Evolutionary conservation across 768 basidiomycete species (phyloP).

Genomic region (Sutorius australiensis): DNA sequence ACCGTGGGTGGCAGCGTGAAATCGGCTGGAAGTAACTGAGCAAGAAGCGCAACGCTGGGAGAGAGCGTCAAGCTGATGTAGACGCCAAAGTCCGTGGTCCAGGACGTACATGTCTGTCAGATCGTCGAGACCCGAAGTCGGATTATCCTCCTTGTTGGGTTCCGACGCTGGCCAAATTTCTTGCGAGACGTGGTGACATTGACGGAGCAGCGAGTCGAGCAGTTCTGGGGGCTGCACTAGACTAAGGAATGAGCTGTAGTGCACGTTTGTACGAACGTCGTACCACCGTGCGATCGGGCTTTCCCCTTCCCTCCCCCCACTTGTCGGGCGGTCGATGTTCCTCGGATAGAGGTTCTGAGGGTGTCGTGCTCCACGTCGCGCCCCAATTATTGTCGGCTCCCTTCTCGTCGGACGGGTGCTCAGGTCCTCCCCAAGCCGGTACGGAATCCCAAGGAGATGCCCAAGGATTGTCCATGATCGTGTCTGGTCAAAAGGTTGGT

Average conservation of each 20-base stretch:
- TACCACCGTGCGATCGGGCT: constrained; percentile 62
- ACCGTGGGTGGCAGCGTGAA: constrained; percentile 46
- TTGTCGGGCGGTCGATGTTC: constrained; percentile 42
- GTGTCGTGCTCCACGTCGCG: constrained; percentile 36
- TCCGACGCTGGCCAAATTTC: constrained; percentile 48
- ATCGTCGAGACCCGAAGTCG: constrained; percentile 44
- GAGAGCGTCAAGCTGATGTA: constrained; percentile 3
- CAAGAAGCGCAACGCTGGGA: constrained; percentile 38
- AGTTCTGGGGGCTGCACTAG: constrained; percentile 62
- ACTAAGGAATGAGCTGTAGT: constrained; percentile 17
- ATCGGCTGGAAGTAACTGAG: constrained; percentile 49
- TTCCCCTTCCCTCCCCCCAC: constrained; percentile 64
- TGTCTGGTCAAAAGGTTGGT: background rate
- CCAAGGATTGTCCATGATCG: constrained; percentile 72
- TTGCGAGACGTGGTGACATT: constrained; percentile 48
- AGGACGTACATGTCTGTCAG: constrained; percentile 58
- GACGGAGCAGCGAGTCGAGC: constrained; percentile 51
- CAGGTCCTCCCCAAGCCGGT: no score
- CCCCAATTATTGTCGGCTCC: constrained; percentile 35
- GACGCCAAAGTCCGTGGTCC: background rate
- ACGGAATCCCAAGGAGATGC: background rate
- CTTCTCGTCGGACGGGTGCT: background rate
- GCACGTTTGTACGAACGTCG: constrained; percentile 27
- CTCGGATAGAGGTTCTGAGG: constrained; percentile 21
- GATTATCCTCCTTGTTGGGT: constrained; percentile 30